phyloP scores from a whole-genome alignment of 1,139 yeast species.

The Meyerozyma carpophila region DNA sequence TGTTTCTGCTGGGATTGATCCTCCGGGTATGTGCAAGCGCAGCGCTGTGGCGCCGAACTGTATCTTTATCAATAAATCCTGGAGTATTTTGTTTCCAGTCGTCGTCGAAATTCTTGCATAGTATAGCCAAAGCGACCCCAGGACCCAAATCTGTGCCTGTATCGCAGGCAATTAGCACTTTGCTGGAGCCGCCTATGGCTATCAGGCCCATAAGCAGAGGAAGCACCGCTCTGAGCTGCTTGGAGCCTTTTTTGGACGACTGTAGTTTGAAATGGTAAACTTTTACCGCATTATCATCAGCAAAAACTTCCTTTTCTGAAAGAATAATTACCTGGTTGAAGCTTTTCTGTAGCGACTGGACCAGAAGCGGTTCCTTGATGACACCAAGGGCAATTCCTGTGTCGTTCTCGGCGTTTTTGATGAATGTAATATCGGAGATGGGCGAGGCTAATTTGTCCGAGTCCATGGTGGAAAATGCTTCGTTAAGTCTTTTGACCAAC shows the following conservation, averaged over 20 bases:
- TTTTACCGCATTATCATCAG: slow-evolving; percentile 7
- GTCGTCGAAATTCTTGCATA: slow-evolving; percentile 41
- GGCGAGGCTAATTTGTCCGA: neutral
- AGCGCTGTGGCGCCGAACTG: slow-evolving; percentile 54
- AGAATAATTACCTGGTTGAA: slow-evolving; percentile 19
- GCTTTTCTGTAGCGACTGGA: slow-evolving; percentile 7
- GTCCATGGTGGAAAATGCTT: neutral
- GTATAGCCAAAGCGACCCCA: slow-evolving; percentile 50
- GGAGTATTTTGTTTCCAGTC: slow-evolving; percentile 26
- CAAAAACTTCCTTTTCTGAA: slow-evolving; percentile 16
- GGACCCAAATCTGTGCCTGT: slow-evolving; percentile 63
- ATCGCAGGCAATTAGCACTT: slow-evolving; percentile 50
- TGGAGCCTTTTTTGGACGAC: slow-evolving; percentile 59
- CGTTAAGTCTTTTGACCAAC: slow-evolving; percentile 13
- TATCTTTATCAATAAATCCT: slow-evolving; percentile 39
- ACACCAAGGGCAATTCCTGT: slow-evolving; percentile 30
- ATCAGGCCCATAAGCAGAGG: slow-evolving; percentile 27
- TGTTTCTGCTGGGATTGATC: slow-evolving; percentile 72
- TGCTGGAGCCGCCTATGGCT: slow-evolving; percentile 6
- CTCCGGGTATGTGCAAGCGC: slow-evolving; percentile 38
- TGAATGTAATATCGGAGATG: slow-evolving; percentile 7
- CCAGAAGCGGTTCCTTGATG: slow-evolving; percentile 11
- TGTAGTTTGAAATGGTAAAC: slow-evolving; percentile 24
- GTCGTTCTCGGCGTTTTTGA: slow-evolving; percentile 8
- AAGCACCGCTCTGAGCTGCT: slow-evolving; percentile 40